Evolutionary conservation across 2,329 filamentous ascomycete genomes (phyloP), one percentile per base, ranked within the genome.

Genomic region (Ophiostoma quercus): DNA sequence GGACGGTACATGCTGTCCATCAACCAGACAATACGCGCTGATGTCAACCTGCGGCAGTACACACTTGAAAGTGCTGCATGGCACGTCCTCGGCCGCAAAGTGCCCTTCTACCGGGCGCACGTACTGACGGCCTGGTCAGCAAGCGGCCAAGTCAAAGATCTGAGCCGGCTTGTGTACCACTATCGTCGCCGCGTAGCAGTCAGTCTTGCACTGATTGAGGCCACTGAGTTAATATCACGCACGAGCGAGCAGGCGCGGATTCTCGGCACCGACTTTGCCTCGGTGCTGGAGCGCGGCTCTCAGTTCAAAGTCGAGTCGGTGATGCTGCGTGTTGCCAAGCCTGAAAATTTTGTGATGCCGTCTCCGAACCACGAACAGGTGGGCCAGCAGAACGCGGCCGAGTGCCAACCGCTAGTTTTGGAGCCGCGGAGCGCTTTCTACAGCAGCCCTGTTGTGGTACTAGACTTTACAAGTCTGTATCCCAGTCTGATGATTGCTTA

Each of bases 401-500:
- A 98, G 77, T 98, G 95, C 76, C 81, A 98, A 19, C 95, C 95
- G 0, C 82, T 99, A 14, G 95, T 99, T 57, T 97, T 99, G 94
- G 95, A 99, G 76, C 95, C 95, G 0, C 92, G 95, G 75, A 97
- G 94, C 74, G 92, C 89, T 7, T 97, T 99, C 77, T 99, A 99
- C 79, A 92, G 84, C 70, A 95, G 92, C 72, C 95, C 95, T 0
- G 78, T 99, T 0, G 77, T 99, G 3, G 95, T 99, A 0, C 83
- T 99, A 7, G 95, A 99, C 79, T 99, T 99, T 73, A 94, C 98
- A 76, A 96, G 92, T 71, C 81, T 99, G 66, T 99, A 99, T 74
- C 95, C 95, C 0, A 97, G 94, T 78, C 90, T 98, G 71, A 97
- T 99, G 93, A 98, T 99, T 76, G 95, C 95, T 0, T 98, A 99